Evolutionary conservation across 2,329 filamentous ascomycete species (phyloP).

Genomic region (Ascochyta pisi): DNA sequence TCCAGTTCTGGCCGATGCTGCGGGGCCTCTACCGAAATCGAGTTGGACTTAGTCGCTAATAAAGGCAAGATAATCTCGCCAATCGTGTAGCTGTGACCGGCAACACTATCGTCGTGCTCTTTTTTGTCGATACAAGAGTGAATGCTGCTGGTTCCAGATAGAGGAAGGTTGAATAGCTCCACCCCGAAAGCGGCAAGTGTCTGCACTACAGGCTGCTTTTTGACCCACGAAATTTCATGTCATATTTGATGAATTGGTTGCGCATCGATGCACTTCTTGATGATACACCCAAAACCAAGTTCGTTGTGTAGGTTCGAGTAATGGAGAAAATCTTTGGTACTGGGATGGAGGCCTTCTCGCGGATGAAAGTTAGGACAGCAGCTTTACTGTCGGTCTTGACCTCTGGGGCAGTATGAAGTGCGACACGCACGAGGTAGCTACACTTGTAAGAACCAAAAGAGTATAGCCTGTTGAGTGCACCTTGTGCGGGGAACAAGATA

Average conservation of each 20-base stretch:
- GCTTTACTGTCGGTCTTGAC: not conserved
- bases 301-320: no score
- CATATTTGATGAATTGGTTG: no score
- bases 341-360: no score
- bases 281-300: no score
- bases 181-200: not conserved
- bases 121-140: not conserved
- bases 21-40: no score
- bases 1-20: no score
- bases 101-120: not conserved
- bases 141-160: not conserved
- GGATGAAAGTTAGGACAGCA: not conserved
- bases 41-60: not conserved
- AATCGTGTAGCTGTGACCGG: not conserved
- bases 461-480: not conserved
- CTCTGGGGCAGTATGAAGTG: not conserved
- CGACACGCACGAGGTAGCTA: not conserved
- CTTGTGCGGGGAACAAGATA: not conserved
- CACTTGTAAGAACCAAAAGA: not conserved
- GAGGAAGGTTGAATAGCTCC: not conserved
- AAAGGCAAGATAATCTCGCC: not conserved
- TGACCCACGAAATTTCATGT: not conserved
- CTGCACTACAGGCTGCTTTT: not conserved
- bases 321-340: no score
- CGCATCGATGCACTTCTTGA: no score